Evolutionary conservation across 1,284 basidiomycete genomes (phyloP).

Genomic region (Entoloma clypeatum): DNA sequence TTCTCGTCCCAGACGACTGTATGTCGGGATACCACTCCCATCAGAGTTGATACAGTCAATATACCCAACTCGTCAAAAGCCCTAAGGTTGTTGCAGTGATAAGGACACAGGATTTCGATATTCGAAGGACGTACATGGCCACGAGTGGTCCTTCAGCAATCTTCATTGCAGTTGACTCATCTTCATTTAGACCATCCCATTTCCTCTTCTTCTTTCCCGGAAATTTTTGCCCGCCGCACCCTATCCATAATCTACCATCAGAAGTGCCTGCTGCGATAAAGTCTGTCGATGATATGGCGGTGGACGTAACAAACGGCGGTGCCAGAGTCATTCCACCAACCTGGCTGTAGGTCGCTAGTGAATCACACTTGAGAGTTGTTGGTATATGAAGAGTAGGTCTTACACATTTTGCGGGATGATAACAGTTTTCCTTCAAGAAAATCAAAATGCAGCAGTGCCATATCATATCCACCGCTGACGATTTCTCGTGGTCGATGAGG

Average conservation of each 20-base stretch:
- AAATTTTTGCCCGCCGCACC: slow-evolving; percentile 60
- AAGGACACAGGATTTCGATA: not conserved
- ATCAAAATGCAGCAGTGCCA: slow-evolving; percentile 64
- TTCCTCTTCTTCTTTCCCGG: slow-evolving; percentile 52
- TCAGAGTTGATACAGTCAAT: slow-evolving; percentile 54
- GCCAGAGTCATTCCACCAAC: slow-evolving; percentile 53
- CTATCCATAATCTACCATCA: slow-evolving; percentile 68
- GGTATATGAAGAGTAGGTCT: slow-evolving; percentile 17
- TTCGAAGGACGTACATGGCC: slow-evolving; percentile 45
- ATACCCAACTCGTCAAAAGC: slow-evolving; percentile 43
- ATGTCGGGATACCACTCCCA: slow-evolving; percentile 52
- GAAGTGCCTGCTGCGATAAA: slow-evolving; percentile 68
- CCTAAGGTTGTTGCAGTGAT: slow-evolving; percentile 31
- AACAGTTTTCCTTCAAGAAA: slow-evolving; percentile 51
- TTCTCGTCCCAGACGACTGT: slow-evolving; percentile 35
- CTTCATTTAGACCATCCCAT: slow-evolving; percentile 64
- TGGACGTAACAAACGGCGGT: slow-evolving; percentile 67
- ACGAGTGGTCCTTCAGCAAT: slow-evolving; percentile 70
- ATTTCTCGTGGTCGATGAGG: slow-evolving; percentile 65
- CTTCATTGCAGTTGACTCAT: slow-evolving; percentile 43
- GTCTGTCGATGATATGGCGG: slow-evolving; percentile 53
- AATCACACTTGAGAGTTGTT: slow-evolving; percentile 6
- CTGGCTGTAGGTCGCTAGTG: slow-evolving; percentile 37
- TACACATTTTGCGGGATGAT: slow-evolving; percentile 59
- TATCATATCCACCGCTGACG: slow-evolving; percentile 75